Percentiles rank a stretch among this genome's conserved stretches.
phyloP scores from a whole-genome alignment of 208 protist genomes.

The Dictyostelium gargantuum region DNA sequence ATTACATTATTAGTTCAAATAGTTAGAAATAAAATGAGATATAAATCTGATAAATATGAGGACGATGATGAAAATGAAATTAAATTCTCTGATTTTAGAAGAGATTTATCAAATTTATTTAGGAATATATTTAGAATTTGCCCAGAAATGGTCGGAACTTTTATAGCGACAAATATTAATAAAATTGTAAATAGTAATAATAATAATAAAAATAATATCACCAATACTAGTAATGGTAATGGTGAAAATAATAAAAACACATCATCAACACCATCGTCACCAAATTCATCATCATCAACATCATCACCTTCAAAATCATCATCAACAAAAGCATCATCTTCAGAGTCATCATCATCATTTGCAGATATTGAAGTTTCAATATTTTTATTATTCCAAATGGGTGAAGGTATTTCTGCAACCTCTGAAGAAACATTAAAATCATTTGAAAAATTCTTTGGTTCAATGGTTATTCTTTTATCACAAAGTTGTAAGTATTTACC shows the following conservation, averaged over 20 bases:
- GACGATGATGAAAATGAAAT: neutral
- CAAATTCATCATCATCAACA: neutral
- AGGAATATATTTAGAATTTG: slow-evolving; percentile 65
- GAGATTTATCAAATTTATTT: slow-evolving; percentile 18
- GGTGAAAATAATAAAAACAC: neutral
- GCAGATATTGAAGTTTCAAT: slow-evolving; percentile 36
- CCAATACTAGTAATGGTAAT: neutral
- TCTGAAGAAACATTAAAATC: slow-evolving; percentile 13
- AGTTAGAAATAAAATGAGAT: slow-evolving; percentile 52
- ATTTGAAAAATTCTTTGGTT: slow-evolving; percentile 48
- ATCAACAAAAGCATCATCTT: neutral
- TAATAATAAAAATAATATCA: neutral
- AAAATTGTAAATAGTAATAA: neutral
- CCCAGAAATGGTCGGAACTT: slow-evolving; percentile 45
- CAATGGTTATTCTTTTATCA: slow-evolving; percentile 6
- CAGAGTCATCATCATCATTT: neutral
- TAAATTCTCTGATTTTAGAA: slow-evolving; percentile 16
- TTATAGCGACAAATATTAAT: neutral
- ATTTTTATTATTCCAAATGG: slow-evolving; percentile 57
- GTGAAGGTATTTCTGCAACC: slow-evolving; percentile 13
- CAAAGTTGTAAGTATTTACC: too few species aligned
- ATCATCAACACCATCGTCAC: too few species aligned
- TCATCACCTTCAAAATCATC: neutral
- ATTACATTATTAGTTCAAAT: slow-evolving; percentile 51
- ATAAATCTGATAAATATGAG: neutral